phyloP scores from a whole-genome alignment of 192 early-diverging fungal species.

The Dimargaris xerosporica region DNA sequence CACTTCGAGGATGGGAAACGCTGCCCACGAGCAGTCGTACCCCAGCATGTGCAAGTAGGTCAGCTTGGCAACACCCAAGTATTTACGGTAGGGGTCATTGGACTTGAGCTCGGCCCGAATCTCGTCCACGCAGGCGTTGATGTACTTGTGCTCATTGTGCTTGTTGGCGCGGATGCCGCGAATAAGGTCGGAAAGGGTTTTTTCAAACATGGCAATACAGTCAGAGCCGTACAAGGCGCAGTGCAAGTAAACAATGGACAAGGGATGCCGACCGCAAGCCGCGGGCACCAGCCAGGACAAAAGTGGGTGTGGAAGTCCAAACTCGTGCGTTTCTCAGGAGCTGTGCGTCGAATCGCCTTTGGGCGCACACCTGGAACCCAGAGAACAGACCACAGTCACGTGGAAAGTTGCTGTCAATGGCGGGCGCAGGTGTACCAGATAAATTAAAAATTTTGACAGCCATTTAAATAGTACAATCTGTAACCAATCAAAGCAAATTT shows the following conservation, averaged over 20 bases:
- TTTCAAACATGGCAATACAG: conserved; percentile 43
- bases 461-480: background rate
- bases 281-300: too few relatives aligned
- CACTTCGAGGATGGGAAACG: conserved; percentile 90
- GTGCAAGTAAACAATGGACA: too few relatives aligned
- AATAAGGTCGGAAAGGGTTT: conserved; percentile 81
- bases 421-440: too few relatives aligned
- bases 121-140: conserved; percentile 73
- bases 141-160: conserved; percentile 75
- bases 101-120: conserved; percentile 72
- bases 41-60: conserved; percentile 90
- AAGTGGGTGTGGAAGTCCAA: too few relatives aligned
- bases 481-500: background rate
- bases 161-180: conserved; percentile 86
- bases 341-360: too few relatives aligned
- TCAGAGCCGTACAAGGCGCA: too few relatives aligned
- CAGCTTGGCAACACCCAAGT: conserved; percentile 77
- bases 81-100: conserved; percentile 76
- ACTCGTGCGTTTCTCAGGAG: too few relatives aligned
- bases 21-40: conserved; percentile 94
- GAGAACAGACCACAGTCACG: too few relatives aligned
- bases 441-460: background rate
- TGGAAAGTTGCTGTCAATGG: too few relatives aligned
- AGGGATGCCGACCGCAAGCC: too few relatives aligned
- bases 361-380: too few relatives aligned